Base-by-base conservation (phyloP, 2,329 filamentous ascomycete species). In the Ceratocystis colombiana region DNA sequence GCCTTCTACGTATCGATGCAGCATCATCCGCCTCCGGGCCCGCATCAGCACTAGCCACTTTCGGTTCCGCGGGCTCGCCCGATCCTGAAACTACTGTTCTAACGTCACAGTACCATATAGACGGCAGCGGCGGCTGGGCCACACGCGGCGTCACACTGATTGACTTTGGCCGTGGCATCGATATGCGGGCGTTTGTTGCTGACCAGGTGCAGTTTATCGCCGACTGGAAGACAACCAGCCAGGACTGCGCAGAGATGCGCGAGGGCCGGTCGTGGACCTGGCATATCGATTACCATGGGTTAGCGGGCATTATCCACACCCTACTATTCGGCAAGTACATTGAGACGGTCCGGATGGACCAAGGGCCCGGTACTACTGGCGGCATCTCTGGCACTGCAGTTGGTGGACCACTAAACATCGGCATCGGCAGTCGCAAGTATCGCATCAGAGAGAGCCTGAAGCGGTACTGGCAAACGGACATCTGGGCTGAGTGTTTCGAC, bases 311-410 rank as follows among this genome's bases (percentile, higher is more conserved):
- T 28, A 80, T 97, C 3, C 91, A 99, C 76, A 88, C 85, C 55
- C 82, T 99, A 71, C 82, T 99, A 2, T 99, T 96, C 73, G 93
- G 94, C 8, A 91, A 89, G 73, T 97, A 97, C 76, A 94, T 99
- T 71, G 90, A 96, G 73, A 95, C 90, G 0, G 77, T 82, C 64
- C 80, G 82, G 45, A 78, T 77, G 71, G 79, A 82, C 71, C 75
- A 78, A 33, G 81, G 80, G 37, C 37, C 37, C 17, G 41, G 25
- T n/a, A 80, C 80, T 1, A 76, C 87, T 1, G 83, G 82, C 20
- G 79, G 79, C 4, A 78, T 17, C 7, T 28, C 25, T n/a, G 8
- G 20, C 8, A 75, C 8, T 82, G 81, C 1, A 85, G 88, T 73
- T 6, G 66, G 67, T 8, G 81, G 80, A 1, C 76, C 87, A 1